phyloP scores from a whole-genome alignment of 2,329 filamentous ascomycete species.

The Pseudogymnoascus sp. region DNA sequence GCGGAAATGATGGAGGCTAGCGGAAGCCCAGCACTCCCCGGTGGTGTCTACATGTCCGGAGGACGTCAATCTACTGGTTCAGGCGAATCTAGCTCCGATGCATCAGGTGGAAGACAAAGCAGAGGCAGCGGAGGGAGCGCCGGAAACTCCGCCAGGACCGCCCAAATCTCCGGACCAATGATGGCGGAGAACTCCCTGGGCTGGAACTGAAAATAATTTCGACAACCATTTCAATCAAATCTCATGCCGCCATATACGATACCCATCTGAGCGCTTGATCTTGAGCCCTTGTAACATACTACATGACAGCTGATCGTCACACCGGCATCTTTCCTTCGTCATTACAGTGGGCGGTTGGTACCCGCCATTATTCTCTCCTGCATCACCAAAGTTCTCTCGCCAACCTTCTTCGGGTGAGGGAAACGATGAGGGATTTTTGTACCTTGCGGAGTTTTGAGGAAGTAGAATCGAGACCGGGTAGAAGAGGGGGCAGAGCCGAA shows the following conservation, averaged over 20 bases:
- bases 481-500: conserved; percentile 8
- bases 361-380: conserved; percentile 24
- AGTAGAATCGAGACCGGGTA: conserved; percentile 12
- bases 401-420: conserved; percentile 20
- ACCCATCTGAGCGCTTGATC: conserved; percentile 18
- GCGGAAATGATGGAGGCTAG: conserved; percentile 40
- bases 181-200: conserved; percentile 72
- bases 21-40: conserved; percentile 39
- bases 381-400: conserved; percentile 22
- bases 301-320: conserved; percentile 17
- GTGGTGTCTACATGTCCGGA: conserved; percentile 37
- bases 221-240: conserved; percentile 10
- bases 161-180: conserved; percentile 65
- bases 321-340: conserved; percentile 24
- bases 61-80: conserved; percentile 30
- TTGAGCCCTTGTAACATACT: conserved; percentile 17
- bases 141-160: conserved; percentile 45
- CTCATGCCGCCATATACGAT: conserved; percentile 16
- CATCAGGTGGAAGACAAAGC: conserved; percentile 38
- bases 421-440: conserved; percentile 13
- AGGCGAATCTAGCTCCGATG: conserved; percentile 28
- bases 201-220: conserved; percentile 52
- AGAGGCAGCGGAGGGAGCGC: conserved; percentile 44
- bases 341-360: conserved; percentile 25
- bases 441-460: conserved; percentile 16